phyloP scores from a whole-genome alignment of 2,329 filamentous ascomycete species.

The Cordyceps militaris region DNA sequence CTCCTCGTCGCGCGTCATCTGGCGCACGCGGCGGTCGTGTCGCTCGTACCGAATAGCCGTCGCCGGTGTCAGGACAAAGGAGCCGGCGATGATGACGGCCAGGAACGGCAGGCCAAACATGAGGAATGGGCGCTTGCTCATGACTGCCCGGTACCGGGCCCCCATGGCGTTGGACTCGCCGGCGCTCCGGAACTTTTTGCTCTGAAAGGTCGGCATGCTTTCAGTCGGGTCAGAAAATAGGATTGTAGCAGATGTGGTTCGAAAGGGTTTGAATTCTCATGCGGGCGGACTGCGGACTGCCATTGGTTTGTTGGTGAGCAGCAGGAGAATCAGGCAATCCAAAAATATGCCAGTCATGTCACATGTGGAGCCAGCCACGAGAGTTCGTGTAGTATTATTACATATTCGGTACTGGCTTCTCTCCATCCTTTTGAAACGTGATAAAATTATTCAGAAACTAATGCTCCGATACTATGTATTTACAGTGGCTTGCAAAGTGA shows the following conservation, averaged over 20 bases:
- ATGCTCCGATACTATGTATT: neutral
- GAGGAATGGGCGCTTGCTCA: slow-evolving; percentile 77
- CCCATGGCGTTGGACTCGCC: slow-evolving; percentile 63
- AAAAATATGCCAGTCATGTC: neutral
- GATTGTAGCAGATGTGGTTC: neutral
- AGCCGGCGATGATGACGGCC: slow-evolving; percentile 79
- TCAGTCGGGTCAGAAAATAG: neutral
- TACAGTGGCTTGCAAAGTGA: slow-evolving; percentile 12
- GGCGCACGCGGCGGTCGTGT: slow-evolving; percentile 81
- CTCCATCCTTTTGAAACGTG: neutral
- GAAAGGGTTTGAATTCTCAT: neutral
- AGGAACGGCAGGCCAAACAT: slow-evolving; percentile 94
- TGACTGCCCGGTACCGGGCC: slow-evolving; percentile 65
- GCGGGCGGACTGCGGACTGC: neutral
- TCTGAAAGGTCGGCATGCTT: slow-evolving; percentile 49
- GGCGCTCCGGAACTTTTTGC: slow-evolving; percentile 63
- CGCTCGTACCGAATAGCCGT: slow-evolving; percentile 91
- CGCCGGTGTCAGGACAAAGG: slow-evolving; percentile 89
- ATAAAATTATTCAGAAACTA: neutral
- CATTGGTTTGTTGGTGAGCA: neutral
- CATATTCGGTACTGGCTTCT: neutral
- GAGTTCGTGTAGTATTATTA: neutral
- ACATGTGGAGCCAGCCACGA: slow-evolving; percentile 2
- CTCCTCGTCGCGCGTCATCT: slow-evolving; percentile 79
- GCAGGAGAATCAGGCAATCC: neutral